A percentile compares a stretch with the other conserved stretches of the same genome.
Conservation (phyloP, 2,329 filamentous ascomycete genomes). For the Aspergillus arachidicola region DNA sequence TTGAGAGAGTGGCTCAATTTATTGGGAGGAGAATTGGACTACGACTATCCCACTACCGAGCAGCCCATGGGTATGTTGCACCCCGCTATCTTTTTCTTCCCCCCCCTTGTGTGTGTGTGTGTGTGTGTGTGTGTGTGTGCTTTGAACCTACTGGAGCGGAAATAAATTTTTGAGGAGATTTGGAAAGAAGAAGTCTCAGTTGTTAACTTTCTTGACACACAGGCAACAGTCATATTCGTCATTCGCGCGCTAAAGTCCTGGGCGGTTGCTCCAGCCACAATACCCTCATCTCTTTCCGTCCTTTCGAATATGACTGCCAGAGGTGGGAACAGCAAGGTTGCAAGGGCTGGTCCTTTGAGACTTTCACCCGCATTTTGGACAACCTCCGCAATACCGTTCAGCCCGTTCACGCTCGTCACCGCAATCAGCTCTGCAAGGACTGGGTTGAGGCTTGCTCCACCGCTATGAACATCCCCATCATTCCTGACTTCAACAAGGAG, state of each 20-base stretch:
- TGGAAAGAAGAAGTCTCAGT: not conserved
- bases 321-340: slow-evolving; percentile 82
- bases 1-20: slow-evolving; percentile 85
- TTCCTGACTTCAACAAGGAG: slow-evolving; percentile 83
- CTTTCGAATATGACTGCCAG: slow-evolving; percentile 84
- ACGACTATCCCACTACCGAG: slow-evolving; percentile 86
- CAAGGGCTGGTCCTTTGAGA: slow-evolving; percentile 84
- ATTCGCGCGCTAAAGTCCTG: slow-evolving; percentile 88
- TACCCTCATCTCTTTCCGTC: slow-evolving; percentile 88
- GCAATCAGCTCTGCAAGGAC: slow-evolving; percentile 88
- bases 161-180: not conserved
- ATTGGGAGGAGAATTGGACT: slow-evolving; percentile 85
- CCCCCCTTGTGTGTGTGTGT: no score
- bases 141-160: not conserved
- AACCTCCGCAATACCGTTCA: slow-evolving; percentile 88
- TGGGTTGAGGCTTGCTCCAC: slow-evolving; percentile 81
- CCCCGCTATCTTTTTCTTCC: not conserved
- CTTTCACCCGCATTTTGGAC: slow-evolving; percentile 78
- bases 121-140: no score
- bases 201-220: slow-evolving; percentile 1
- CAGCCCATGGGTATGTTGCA: slow-evolving; percentile 70
- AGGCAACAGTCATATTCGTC: slow-evolving; percentile 89
- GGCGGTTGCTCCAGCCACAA: slow-evolving; percentile 94
- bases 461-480: slow-evolving; percentile 77
- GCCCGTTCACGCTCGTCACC: slow-evolving; percentile 80